Conservation (phyloP, 768 basidiomycete genomes). For the Xanthoconium stramineum region DNA sequence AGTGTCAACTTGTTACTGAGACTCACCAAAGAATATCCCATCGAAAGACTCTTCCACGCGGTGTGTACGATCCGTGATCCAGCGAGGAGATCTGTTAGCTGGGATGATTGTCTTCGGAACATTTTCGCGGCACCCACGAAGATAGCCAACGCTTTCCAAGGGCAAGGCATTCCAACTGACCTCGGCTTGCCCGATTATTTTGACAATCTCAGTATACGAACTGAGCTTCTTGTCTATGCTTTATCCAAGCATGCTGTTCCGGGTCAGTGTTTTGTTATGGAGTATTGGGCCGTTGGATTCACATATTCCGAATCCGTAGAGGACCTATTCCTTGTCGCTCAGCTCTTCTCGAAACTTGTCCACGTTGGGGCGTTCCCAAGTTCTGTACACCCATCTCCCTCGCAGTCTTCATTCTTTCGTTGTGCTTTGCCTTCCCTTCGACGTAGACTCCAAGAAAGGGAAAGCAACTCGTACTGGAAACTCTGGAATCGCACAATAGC, state of each 20-base stretch:
- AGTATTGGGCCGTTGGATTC: constrained; percentile 4
- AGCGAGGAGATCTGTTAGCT: constrained; percentile 39
- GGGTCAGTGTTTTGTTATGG: constrained; percentile 39
- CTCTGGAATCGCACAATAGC: constrained; percentile 49
- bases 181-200: constrained; percentile 61
- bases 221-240: constrained; percentile 48
- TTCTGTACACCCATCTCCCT: constrained; percentile 45
- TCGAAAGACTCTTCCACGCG: constrained; percentile 62
- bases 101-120: constrained; percentile 77
- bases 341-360: constrained; percentile 63
- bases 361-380: constrained; percentile 65
- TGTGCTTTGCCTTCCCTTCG: constrained; percentile 49
- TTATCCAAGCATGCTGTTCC: constrained; percentile 35
- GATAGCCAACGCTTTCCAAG: constrained; percentile 67
- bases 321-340: constrained; percentile 40
- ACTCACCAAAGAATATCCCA: constrained; percentile 60
- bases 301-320: constrained; percentile 30
- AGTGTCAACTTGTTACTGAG: constrained; percentile 51
- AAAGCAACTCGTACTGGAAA: constrained; percentile 38
- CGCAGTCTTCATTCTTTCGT: constrained; percentile 71
- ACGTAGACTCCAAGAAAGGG: constrained; percentile 28
- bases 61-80: constrained; percentile 36
- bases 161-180: constrained; percentile 39
- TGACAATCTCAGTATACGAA: constrained; percentile 48
- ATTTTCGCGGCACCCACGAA: constrained; percentile 68